Evolutionary conservation across 257 asterid species (phyloP), one percentile per base, ranked within the genome.

Genomic region (Ophiorrhiza pumila): DNA sequence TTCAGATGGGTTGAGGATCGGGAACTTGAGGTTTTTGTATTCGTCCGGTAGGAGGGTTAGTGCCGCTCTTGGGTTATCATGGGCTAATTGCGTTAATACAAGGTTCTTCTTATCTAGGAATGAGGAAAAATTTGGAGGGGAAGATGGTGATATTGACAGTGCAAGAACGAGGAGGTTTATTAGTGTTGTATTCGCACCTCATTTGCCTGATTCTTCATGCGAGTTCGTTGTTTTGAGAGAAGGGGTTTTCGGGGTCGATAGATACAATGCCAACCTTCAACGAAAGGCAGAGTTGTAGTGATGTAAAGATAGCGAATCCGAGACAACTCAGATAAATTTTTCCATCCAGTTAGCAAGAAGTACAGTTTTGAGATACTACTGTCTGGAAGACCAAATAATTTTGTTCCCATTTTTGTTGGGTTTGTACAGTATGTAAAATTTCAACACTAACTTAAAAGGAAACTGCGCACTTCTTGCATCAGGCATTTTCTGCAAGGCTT

Each of bases 41-140:
- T 77, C 97, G 15, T 91, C 97, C 0, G 94, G 96, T 72, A 82
- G 98, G 81, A 88, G 83, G 82, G 95, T 94, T 11, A 75, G 79
- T 41, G 89, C 96, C 20, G 97, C 97, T 0, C 81, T 91, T 82
- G 96, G 98, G 46, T 72, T 94, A 80, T 86, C 98, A 14, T 94
- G 99, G 98, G 95, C 99, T 9, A 88, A 94, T 80, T 94, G 99
- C 76, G 92, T 92, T 74, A 94, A 91, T 66, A 80, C 88, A 4
- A 91, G 98, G 86, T 53, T 94, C 78, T 87, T 90, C 61, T 77
- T 94, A 86, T 88, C 92, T 50, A 87, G 91, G 75, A 80, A 80
- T 52, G 95, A 87, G 71, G 93, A 86, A 80, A 79, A 82, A 47
- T 47, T 70, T 58, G 82, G 57, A 25, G 84, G 76, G 63, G 91